phyloP scores from a whole-genome alignment of 257 asterid genomes.

The Solanum verrucosum region DNA sequence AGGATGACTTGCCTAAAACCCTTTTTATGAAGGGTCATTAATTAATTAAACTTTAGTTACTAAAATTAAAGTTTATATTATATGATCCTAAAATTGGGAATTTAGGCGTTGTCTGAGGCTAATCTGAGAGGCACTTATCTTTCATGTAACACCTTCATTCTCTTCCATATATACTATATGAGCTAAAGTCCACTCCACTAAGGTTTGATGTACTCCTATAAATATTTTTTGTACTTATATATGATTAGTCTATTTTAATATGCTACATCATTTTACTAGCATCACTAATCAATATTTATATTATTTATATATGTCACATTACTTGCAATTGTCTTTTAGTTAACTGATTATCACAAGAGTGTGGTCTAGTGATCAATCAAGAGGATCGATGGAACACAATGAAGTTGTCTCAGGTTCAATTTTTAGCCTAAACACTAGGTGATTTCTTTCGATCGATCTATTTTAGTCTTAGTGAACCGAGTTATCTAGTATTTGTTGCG shows the following conservation, averaged over 20 bases:
- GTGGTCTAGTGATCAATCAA: background rate
- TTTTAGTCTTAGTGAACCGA: background rate
- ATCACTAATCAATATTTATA: background rate
- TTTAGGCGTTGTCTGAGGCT: slow-evolving; percentile 47
- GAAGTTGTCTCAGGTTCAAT: background rate
- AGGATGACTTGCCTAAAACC: slow-evolving; percentile 59
- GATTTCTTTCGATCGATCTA: background rate
- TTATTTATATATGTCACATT: background rate
- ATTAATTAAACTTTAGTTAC: background rate
- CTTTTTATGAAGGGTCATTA: background rate
- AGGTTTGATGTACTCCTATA: background rate
- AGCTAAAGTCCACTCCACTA: background rate
- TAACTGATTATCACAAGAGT: background rate
- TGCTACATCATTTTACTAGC: background rate
- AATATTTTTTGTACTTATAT: too few species aligned
- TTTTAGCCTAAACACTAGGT: background rate
- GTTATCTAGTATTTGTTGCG: background rate
- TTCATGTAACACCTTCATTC: slow-evolving; percentile 24
- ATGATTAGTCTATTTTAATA: background rate
- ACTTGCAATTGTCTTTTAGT: background rate
- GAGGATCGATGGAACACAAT: background rate
- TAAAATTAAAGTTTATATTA: background rate
- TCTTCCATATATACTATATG: slow-evolving; percentile 2
- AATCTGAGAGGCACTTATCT: slow-evolving; percentile 25
- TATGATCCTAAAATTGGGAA: background rate